phyloP scores from a whole-genome alignment of 2,329 filamentous ascomycete genomes.

The Macrophomina phaseolina region DNA sequence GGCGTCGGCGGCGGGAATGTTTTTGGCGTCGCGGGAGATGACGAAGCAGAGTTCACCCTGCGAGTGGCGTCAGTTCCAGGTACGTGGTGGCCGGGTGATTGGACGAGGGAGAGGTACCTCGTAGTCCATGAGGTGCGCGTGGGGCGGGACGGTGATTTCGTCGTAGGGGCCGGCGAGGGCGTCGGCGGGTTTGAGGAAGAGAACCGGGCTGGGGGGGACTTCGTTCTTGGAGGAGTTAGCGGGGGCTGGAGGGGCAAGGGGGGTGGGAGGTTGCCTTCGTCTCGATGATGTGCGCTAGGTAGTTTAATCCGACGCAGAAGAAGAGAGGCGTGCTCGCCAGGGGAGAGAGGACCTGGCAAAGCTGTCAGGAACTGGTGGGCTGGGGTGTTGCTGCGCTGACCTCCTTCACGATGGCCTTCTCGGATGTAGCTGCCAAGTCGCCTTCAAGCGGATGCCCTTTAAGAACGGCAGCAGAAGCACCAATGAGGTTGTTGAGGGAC shows the following conservation, averaged over 20 bases:
- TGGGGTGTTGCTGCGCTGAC: neutral
- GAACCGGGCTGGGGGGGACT: conserved; percentile 14
- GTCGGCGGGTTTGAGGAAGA: conserved; percentile 45
- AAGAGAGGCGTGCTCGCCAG: neutral
- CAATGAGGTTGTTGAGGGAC: neutral
- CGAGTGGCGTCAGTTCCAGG: neutral
- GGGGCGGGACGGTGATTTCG: conserved; percentile 37
- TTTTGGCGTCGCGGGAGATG: conserved; percentile 42
- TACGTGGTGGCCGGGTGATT: neutral
- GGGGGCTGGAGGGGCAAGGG: neutral
- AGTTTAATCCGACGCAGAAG: neutral
- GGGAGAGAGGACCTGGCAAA: neutral
- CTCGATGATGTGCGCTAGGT: neutral
- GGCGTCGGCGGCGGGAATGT: conserved; percentile 58
- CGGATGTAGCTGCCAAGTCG: neutral
- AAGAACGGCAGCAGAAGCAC: neutral
- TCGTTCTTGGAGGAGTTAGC: neutral
- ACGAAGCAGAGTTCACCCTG: conserved; percentile 44
- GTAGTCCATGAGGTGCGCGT: conserved; percentile 43
- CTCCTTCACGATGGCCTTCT: neutral
- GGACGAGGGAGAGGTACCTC: conserved; percentile 31
- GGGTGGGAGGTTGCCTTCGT: neutral
- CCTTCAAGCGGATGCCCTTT: neutral
- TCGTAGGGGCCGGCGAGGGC: conserved; percentile 42
- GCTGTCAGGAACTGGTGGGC: neutral